These are phyloP conservation scores for Ustilago cynodontis DNA, from an alignment of 1,284 basidiomycete species.

Conservation along the genomic window DNA sequence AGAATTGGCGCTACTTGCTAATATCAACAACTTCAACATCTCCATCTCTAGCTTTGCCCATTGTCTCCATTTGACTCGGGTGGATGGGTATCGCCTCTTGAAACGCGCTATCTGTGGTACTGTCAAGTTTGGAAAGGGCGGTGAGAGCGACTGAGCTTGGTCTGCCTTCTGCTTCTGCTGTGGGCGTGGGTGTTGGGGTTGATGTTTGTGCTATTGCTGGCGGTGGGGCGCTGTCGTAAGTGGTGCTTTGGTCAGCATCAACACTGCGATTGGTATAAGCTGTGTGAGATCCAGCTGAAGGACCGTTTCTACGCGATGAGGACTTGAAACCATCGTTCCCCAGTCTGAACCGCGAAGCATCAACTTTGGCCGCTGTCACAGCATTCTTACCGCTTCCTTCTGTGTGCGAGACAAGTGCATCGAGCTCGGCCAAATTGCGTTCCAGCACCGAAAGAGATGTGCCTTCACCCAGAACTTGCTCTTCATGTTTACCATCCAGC, in stretches of 20 bases:
- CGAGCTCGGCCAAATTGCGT: conserved; percentile 51
- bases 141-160: conserved; percentile 19
- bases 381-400: background rate
- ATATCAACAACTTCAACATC: conserved; percentile 28
- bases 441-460: conserved; percentile 54
- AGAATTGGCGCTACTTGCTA: too few relatives aligned
- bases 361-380: conserved; percentile 5
- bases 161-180: conserved; percentile 21
- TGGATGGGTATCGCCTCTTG: conserved; percentile 46
- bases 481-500: conserved; percentile 50
- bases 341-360: conserved; percentile 12
- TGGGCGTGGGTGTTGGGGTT: too few relatives aligned
- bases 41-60: conserved; percentile 29
- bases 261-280: conserved; percentile 1
- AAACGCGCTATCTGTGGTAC: conserved; percentile 20
- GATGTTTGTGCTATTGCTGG: too few relatives aligned
- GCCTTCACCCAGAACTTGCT: conserved; percentile 57
- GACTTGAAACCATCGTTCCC: background rate
- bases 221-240: background rate
- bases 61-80: conserved; percentile 25
- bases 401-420: conserved; percentile 18
- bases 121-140: conserved; percentile 18
- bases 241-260: background rate
- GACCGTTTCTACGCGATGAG: conserved; percentile 1
- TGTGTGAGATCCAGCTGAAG: background rate